phyloP scores from a whole-genome alignment of 2,329 filamentous ascomycete species.

The Colletotrichum magnum region DNA sequence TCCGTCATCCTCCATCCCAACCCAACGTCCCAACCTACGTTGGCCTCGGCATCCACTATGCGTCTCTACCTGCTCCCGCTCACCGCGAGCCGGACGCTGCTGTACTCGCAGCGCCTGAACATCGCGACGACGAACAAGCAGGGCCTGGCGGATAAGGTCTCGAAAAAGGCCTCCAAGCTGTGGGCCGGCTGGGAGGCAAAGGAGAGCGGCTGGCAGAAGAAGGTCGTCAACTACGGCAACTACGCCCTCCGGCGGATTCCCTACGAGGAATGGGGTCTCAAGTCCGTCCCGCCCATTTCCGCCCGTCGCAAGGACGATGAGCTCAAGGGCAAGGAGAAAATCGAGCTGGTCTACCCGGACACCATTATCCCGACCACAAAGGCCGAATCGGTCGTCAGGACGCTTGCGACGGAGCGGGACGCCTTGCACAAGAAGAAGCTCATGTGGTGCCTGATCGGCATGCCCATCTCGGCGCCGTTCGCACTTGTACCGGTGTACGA shows the following conservation, averaged over 20 bases:
- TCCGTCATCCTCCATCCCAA: not conserved
- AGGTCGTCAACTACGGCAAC: slow-evolving; percentile 89
- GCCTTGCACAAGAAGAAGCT: slow-evolving; percentile 81
- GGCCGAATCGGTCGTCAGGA: slow-evolving; percentile 76
- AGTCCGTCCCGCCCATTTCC: slow-evolving; percentile 89
- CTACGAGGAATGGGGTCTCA: slow-evolving; percentile 97
- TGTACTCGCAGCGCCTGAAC: slow-evolving; percentile 88
- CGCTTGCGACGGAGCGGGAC: slow-evolving; percentile 85
- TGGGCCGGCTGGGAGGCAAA: slow-evolving; percentile 93
- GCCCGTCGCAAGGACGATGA: slow-evolving; percentile 75
- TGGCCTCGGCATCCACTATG: slow-evolving; percentile 66
- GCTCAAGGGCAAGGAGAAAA: slow-evolving; percentile 71
- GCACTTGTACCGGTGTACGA: slow-evolving; percentile 88
- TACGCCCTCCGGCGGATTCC: slow-evolving; percentile 87
- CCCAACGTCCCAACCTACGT: too few relatives aligned
- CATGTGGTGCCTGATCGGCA: slow-evolving; percentile 84
- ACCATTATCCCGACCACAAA: slow-evolving; percentile 75
- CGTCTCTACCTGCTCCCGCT: slow-evolving; percentile 94
- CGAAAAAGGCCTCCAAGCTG: slow-evolving; percentile 78
- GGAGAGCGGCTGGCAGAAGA: slow-evolving; percentile 88
- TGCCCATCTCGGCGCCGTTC: slow-evolving; percentile 88
- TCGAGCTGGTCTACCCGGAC: slow-evolving; percentile 83
- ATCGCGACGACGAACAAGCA: slow-evolving; percentile 66
- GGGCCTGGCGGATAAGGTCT: slow-evolving; percentile 77
- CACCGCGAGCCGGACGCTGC: slow-evolving; percentile 88